Base-by-base conservation (phyloP, 495 filamentous ascomycete genomes). In the Aspergillus diversus region DNA sequence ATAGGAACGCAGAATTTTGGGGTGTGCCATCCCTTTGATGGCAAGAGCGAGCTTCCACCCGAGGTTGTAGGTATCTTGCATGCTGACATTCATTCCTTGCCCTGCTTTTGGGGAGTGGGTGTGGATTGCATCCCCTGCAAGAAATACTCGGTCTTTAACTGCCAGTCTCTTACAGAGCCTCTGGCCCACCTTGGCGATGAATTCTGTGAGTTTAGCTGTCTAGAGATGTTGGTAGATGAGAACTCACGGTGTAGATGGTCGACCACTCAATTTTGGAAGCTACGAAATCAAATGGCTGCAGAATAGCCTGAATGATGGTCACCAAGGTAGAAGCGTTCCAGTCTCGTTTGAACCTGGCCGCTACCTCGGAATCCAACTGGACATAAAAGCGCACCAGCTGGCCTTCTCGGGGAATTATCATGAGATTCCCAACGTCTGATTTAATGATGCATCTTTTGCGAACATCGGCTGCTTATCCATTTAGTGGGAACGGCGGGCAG, bases 1-100 rank as follows among this genome's bases (percentile, higher is more conserved):
- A 73, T 90, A 91, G 0, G 88, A 90, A 13, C 71, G 69, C 2
- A 91, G 74, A 17, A 90, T 77, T 2, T 74, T 75, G 1, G 76
- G 81, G 11, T 72, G 68, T 4, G 77, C 68, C 34, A 82, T 77
- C 15, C 77, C 83, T 33, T 80, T 83, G 58, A 82, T 75, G 7
- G 88, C 87, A 33, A 82, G 72, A 3, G 82, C 80, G 31, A 92
- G 76, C 70, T 92, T 92, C 88, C 88, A 91, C 15, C 86, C 88
- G 0, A 92, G 82, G 60, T 90, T 92, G 71, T 85, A 88, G 0
- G 86, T 59, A 64, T 87, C 84, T 66, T 85, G 82, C 74, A 86
- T 85, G 7, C 71, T 77, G 5, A 87, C 84, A 66, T 91, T 90
- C 88, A 91, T 90, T 39, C 88, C 88, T 72, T 90, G 87, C 0